Conservation (phyloP, 257 asterid genomes). For the Craterostigma plantagineum region DNA sequence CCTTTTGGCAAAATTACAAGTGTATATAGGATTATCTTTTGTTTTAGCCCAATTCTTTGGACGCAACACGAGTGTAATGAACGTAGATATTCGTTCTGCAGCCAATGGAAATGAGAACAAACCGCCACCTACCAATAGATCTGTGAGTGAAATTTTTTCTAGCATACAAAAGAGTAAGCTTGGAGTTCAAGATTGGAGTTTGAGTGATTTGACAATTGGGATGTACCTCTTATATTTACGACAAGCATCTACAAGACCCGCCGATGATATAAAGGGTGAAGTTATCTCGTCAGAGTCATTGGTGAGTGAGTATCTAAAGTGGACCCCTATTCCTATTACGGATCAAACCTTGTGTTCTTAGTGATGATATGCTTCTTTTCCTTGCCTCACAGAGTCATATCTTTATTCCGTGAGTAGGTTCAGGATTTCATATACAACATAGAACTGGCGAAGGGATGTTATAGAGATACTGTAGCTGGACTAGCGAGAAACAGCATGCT, state of each 20-base stretch:
- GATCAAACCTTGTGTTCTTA: background rate
- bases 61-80: background rate
- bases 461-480: conserved; percentile 44
- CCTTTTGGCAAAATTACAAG: too few relatives aligned
- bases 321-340: background rate
- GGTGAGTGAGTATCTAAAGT: conserved; percentile 20
- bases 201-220: conserved; percentile 84
- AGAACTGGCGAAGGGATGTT: conserved; percentile 82
- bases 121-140: conserved; percentile 48
- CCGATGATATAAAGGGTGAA: conserved; percentile 67
- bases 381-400: conserved; percentile 7
- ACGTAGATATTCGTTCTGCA: conserved; percentile 13
- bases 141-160: conserved; percentile 58
- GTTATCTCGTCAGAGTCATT: conserved; percentile 47
- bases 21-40: too few relatives aligned
- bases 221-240: conserved; percentile 74
- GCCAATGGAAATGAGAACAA: conserved; percentile 33
- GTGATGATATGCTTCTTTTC: conserved; percentile 2
- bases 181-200: conserved; percentile 91
- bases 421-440: conserved; percentile 74
- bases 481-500: conserved; percentile 79
- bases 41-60: background rate
- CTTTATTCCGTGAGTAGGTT: conserved; percentile 45
- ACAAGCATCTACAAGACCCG: conserved; percentile 50
- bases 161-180: conserved; percentile 76